Evolutionary conservation across 2,329 filamentous ascomycete genomes (phyloP), one percentile per base, ranked within the genome.

Genomic region (Trichoderma sp.): DNA sequence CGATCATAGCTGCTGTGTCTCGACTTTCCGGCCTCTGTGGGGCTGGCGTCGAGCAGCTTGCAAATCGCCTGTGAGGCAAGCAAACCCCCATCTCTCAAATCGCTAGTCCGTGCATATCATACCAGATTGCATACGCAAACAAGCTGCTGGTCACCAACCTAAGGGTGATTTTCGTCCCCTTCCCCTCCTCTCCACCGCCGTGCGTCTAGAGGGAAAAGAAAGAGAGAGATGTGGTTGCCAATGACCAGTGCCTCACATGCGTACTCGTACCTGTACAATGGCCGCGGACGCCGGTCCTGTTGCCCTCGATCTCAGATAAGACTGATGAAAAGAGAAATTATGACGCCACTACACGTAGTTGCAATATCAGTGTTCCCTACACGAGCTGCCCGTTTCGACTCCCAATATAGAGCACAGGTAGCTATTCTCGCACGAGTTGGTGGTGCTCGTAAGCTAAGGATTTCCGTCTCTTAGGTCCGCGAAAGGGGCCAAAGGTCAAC

Each of bases 81-180:
- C 41, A 45, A 45, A 45, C 41, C 68, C 69, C 69, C 59, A 53
- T 73, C 29, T 64, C 60, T 64, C 29, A 38, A 50, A 64, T 73
- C 69, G 69, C 60, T 65, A 73, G 59, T 53, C 50, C 41, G 66
- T 75, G 73, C 73, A 75, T 75, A 75, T 71, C 64, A 64, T 56
- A 53, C 66, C 59, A 63, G 67, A 56, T 64, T 56, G 74, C 62
- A 71, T 75, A 68, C 74, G 60, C 66, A 75, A 72, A 60, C 67
- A 71, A 50, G 41, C 74, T 59, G 60, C 50, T 66, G 11, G 74
- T 71, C 74, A 71, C 74, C 66, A 75, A 71, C 60, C 38, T 14
- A 35, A 53, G 31, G 35, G 24, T 56, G 60, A 33, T 73, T 73
- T 73, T 65, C 64, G 60, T 67, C 60, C 50, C 31, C 21, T 21